Percentiles rank a stretch among this genome's conserved stretches.
These are phyloP conservation scores for Sporothrix variecibatus DNA, from an alignment of 2,329 filamentous ascomycete species.

Conservation along the genomic window DNA sequence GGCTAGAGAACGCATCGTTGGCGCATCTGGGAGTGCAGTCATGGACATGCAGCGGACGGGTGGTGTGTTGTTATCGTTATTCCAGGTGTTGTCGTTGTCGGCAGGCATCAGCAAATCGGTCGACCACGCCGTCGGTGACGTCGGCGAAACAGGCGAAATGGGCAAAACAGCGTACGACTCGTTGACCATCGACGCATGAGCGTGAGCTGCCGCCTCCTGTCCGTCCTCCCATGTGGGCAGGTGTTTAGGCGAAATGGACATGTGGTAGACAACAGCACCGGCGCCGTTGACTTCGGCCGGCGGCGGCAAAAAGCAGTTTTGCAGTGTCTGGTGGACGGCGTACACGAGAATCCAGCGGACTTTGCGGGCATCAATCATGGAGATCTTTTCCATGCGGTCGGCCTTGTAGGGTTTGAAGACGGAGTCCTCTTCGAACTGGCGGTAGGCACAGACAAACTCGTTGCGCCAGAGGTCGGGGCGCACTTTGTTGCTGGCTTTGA, in stretches of 20 bases:
- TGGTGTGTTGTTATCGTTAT: not conserved
- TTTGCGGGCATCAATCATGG: constrained; percentile 69
- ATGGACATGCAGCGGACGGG: constrained; percentile 24
- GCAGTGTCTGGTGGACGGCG: constrained; percentile 70
- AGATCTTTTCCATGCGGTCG: constrained; percentile 59
- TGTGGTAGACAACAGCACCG: constrained; percentile 58
- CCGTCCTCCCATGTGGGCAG: constrained; percentile 49
- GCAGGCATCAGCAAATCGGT: not conserved
- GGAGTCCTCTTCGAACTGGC: constrained; percentile 66
- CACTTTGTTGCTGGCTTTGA: constrained; percentile 52
- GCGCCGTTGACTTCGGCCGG: constrained; percentile 63
- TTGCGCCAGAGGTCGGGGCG: constrained; percentile 46
- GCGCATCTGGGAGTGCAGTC: constrained; percentile 19
- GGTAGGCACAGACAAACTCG: constrained; percentile 66
- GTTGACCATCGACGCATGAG: no score
- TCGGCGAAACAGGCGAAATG: not conserved
- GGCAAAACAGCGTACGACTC: not conserved
- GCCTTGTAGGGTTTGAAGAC: constrained; percentile 52
- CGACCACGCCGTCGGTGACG: not conserved
- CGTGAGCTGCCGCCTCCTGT: not conserved
- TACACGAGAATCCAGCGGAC: constrained; percentile 79
- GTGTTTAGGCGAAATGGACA: constrained; percentile 47
- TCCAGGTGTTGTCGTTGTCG: not conserved
- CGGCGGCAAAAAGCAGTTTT: constrained; percentile 57
- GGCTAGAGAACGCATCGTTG: not conserved